Evolutionary conservation across 2,329 filamentous ascomycete genomes (phyloP), one percentile per base, ranked within the genome.

Genomic region (Aspergillus cejpii): DNA sequence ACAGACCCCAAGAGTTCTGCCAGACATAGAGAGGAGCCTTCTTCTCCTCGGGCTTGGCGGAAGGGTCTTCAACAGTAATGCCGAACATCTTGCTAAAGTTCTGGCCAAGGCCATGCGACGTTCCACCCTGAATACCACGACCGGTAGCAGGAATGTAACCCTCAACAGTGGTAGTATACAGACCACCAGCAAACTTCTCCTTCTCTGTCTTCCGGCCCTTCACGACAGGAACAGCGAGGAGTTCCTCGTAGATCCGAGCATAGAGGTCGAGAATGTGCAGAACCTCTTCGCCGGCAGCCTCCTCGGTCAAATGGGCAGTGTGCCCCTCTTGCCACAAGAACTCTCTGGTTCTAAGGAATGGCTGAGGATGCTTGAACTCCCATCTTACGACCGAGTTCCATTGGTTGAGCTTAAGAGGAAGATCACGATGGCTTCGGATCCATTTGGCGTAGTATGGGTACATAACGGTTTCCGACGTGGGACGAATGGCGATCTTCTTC

Each of bases 1-100:
- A 97, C 49, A 98, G 80, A 70, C 92, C 92, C 92, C 92, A 98
- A 11, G 89, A 96, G 75, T 98, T 98, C 69, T 98, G 92, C 90
- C 91, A 97, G 45, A 97, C 90, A 63, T 91, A 74, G 45, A 96
- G 74, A 61, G 88, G 83, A 56, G 83, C 78, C 54, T 86, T 85
- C 71, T 87, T 85, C 67, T 92, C 81, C 39, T 79, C 82, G 37
- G 77, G 74, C 61, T 83, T 82, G 40, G 77, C 78, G 48, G 76
- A 57, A 19, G 92, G 92, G 63, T 98, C 90, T 68, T 98, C 91
- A 23, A 98, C 88, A 0, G 85, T 94, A 66, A 98, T 97, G 68
- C 92, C 85, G 66, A 97, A 98, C 90, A 98, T 98, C 73, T 94
- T 96, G 67, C 85, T 90, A 73, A 98, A 98, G 73, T 98, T 96